These are phyloP conservation scores for Lachnellula cervina DNA, from an alignment of 2,329 filamentous ascomycete species.

Conservation along the genomic window DNA sequence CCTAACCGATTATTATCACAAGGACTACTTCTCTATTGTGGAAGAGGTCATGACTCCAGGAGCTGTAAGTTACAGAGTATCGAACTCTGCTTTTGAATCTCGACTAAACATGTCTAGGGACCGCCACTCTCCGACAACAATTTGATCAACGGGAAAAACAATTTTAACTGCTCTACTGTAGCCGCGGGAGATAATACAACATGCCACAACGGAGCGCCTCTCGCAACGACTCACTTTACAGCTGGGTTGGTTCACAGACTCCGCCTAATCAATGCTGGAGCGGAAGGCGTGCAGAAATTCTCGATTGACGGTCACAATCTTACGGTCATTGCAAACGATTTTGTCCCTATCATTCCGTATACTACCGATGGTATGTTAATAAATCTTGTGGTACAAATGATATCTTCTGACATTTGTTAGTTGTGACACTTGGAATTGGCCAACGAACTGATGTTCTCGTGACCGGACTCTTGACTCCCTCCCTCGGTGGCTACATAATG, in stretches of 20 bases:
- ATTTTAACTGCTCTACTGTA: slow-evolving; percentile 6
- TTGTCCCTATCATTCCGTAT: slow-evolving; percentile 38
- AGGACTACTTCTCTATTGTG: slow-evolving; percentile 42
- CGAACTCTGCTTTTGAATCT: neutral
- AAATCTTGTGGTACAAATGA: no score
- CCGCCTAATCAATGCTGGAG: slow-evolving; percentile 41
- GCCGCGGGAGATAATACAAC: neutral
- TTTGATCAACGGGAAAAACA: slow-evolving; percentile 20
- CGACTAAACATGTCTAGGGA: neutral
- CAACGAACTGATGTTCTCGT: slow-evolving; percentile 44
- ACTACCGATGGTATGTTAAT: slow-evolving; percentile 1
- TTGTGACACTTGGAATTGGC: slow-evolving; percentile 54
- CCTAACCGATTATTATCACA: slow-evolving; percentile 35
- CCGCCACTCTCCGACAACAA: slow-evolving; percentile 11
- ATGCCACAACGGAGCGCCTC: slow-evolving; percentile 9
- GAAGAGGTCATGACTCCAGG: slow-evolving; percentile 32
- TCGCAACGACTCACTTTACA: slow-evolving; percentile 27
- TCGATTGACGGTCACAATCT: slow-evolving; percentile 45
- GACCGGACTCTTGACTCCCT: slow-evolving; percentile 35
- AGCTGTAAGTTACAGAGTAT: neutral
- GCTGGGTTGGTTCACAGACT: slow-evolving; percentile 39
- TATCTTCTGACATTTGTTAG: slow-evolving; percentile 11
- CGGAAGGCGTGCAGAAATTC: slow-evolving; percentile 41
- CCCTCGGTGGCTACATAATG: slow-evolving; percentile 47
- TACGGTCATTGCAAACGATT: slow-evolving; percentile 60